These are phyloP conservation scores for Elymus sibiricus DNA, from an alignment of 176 grass and related monocot genomes.

Conservation along the genomic window DNA sequence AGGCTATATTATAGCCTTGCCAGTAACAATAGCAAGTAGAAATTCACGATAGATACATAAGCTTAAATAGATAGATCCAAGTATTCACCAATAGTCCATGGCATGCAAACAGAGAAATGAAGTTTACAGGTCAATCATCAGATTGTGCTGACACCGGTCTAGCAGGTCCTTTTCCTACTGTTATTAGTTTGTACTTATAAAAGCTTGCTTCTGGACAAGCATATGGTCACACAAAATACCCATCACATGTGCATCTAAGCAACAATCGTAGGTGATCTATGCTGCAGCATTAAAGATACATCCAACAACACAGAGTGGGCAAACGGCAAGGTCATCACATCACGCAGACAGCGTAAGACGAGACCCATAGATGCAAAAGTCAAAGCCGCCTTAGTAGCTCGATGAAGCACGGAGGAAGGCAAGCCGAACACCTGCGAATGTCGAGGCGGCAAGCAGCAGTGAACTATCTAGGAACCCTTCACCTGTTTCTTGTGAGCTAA, in stretches of 20 bases:
- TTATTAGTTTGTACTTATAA: background rate
- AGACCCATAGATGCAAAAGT: background rate
- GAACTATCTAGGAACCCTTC: background rate
- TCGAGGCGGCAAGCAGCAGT: background rate
- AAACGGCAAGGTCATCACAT: too few species aligned
- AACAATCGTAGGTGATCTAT: background rate
- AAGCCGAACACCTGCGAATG: background rate
- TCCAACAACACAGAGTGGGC: too few species aligned
- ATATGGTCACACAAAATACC: background rate
- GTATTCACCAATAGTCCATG: too few species aligned
- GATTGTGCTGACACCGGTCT: too few species aligned
- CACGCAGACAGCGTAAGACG: too few species aligned
- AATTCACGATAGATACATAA: too few species aligned
- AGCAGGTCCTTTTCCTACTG: background rate
- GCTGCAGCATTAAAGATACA: background rate
- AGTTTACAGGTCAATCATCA: too few species aligned
- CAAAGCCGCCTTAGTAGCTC: background rate
- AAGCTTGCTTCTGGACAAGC: background rate
- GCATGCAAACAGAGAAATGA: too few species aligned
- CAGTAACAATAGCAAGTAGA: too few species aligned
- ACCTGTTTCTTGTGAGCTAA: background rate
- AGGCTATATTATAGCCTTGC: too few species aligned
- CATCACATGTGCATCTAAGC: background rate
- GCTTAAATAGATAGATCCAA: too few species aligned
- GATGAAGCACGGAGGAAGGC: background rate